Percentiles rank a stretch among this genome's conserved stretches.
Conservation (phyloP, 2,329 filamentous ascomycete species). For the Pseudonectria buxi region DNA sequence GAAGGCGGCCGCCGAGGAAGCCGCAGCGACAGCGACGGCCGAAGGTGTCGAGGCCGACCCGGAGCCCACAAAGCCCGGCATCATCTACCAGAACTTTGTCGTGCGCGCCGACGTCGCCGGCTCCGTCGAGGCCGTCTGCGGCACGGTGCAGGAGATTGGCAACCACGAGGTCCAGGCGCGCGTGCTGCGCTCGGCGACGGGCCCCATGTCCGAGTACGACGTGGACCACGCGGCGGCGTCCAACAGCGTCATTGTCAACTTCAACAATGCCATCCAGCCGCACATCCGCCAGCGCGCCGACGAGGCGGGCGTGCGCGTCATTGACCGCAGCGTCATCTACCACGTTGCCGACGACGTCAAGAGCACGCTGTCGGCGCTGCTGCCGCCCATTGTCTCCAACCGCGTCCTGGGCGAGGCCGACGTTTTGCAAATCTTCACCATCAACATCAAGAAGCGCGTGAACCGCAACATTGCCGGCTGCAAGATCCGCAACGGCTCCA, state of each 20-base stretch:
- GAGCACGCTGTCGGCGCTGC: conserved; percentile 58
- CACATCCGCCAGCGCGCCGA: conserved; percentile 65
- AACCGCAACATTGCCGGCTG: conserved; percentile 78
- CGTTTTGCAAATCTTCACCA: conserved; percentile 73
- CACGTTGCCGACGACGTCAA: conserved; percentile 68
- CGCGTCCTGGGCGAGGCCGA: conserved; percentile 84
- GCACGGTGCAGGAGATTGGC: conserved; percentile 69
- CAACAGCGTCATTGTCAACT: conserved; percentile 71
- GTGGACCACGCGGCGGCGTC: conserved; percentile 79
- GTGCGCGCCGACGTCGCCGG: conserved; percentile 91
- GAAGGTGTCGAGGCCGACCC: conserved; percentile 32
- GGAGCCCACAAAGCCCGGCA: conserved; percentile 33
- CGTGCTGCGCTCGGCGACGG: conserved; percentile 71
- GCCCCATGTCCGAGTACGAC: conserved; percentile 76
- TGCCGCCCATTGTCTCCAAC: conserved; percentile 59
- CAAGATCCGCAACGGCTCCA: conserved; percentile 72
- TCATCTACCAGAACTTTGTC: conserved; percentile 66
- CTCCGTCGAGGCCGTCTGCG: conserved; percentile 83
- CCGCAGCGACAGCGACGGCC: conserved; percentile 28
- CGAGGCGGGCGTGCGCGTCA: conserved; percentile 62
- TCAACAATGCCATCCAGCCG: conserved; percentile 67
- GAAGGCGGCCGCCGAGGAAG: conserved; percentile 34
- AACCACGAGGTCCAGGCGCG: conserved; percentile 76
- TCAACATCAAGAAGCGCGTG: conserved; percentile 66
- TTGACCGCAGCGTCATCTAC: conserved; percentile 86